Evolutionary conservation across 2,329 filamentous ascomycete genomes (phyloP).

Genomic region (Trichoderma arundinaceum): DNA sequence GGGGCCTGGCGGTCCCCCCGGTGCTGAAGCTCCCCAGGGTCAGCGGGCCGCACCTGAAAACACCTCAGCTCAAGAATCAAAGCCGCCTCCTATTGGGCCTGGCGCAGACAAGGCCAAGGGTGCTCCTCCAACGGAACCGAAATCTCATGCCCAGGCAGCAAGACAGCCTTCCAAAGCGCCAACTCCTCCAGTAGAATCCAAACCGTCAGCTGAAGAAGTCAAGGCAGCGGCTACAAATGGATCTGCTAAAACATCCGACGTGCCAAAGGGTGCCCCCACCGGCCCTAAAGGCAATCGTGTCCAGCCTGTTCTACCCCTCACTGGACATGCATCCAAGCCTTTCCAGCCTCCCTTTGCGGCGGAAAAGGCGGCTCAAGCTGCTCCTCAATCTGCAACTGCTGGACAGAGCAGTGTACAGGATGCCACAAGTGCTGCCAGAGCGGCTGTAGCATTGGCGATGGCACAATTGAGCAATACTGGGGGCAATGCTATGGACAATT

Average conservation of each 20-base stretch:
- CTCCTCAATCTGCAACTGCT: slow-evolving; percentile 48
- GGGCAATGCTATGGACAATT: slow-evolving; percentile 66
- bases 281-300: slow-evolving; percentile 61
- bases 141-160: slow-evolving; percentile 54
- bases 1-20: slow-evolving; percentile 61
- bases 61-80: slow-evolving; percentile 25
- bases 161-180: slow-evolving; percentile 59
- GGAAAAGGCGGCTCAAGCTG: slow-evolving; percentile 40
- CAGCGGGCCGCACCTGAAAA: slow-evolving; percentile 55
- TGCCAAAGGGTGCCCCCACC: slow-evolving; percentile 50
- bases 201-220: slow-evolving; percentile 60
- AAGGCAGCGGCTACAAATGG: slow-evolving; percentile 55
- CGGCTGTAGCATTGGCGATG: slow-evolving; percentile 81
- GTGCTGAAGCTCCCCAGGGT: slow-evolving; percentile 64
- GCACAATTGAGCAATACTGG: slow-evolving; percentile 64
- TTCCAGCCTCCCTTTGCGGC: slow-evolving; percentile 44
- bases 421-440: slow-evolving; percentile 75
- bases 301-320: slow-evolving; percentile 69
- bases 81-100: slow-evolving; percentile 45
- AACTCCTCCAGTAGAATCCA: slow-evolving; percentile 70
- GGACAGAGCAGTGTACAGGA: slow-evolving; percentile 58
- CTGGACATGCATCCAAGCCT: slow-evolving; percentile 52
- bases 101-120: slow-evolving; percentile 56
- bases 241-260: slow-evolving; percentile 45
- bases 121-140: slow-evolving; percentile 59